Conservation (phyloP, 495 filamentous ascomycete genomes). For the Hypoxylon trugodes region DNA sequence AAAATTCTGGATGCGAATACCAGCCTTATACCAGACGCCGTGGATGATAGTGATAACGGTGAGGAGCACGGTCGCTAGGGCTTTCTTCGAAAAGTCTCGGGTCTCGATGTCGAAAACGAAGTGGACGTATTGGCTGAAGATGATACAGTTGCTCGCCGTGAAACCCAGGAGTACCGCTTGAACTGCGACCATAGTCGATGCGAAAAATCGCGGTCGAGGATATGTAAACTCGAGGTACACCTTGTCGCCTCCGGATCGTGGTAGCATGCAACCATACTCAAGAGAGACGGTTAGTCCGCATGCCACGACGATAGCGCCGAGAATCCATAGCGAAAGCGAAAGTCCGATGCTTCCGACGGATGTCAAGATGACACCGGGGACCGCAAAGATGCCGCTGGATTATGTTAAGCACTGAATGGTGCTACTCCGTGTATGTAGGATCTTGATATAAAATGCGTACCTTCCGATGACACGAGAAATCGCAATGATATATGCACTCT, state of each 20-base stretch:
- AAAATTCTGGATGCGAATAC: constrained; percentile 70
- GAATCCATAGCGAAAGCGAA: constrained; percentile 69
- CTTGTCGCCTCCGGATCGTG: constrained; percentile 74
- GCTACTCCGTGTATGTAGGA: too few relatives aligned
- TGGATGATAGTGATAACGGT: constrained; percentile 70
- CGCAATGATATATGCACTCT: constrained; percentile 76
- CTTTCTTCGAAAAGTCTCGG: constrained; percentile 61
- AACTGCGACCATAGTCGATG: constrained; percentile 71
- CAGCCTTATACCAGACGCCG: constrained; percentile 66
- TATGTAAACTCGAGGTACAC: constrained; percentile 84
- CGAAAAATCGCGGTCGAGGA: constrained; percentile 71
- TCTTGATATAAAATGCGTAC: too few relatives aligned
- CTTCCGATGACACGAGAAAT: constrained; percentile 81
- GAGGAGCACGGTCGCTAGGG: constrained; percentile 68
- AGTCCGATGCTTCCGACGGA: constrained; percentile 74
- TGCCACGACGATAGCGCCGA: constrained; percentile 66
- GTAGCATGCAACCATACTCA: constrained; percentile 78
- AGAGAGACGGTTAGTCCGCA: constrained; percentile 68
- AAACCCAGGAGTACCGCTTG: constrained; percentile 76
- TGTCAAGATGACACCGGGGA: constrained; percentile 72
- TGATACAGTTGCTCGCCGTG: constrained; percentile 73
- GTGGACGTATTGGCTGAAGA: constrained; percentile 75
- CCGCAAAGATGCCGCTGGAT: constrained; percentile 79
- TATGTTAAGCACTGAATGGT: too few relatives aligned
- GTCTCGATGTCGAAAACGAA: constrained; percentile 64